Conservation (phyloP, 257 asterid genomes). For the Penstemon davidsonii region DNA sequence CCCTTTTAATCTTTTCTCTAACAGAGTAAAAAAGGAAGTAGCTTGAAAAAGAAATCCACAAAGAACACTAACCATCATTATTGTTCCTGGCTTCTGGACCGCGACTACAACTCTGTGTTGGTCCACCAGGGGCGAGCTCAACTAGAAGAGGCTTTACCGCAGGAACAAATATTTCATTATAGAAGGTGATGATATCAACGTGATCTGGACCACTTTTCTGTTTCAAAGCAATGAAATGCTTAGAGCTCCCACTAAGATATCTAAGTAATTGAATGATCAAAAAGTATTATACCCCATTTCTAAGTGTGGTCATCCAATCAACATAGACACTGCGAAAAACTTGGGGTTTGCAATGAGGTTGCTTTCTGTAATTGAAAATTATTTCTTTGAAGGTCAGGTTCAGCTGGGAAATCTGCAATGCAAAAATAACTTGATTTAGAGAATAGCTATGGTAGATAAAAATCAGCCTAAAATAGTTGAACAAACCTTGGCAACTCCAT, state of each 20-base stretch:
- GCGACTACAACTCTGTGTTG: conserved; percentile 46
- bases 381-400: conserved; percentile 66
- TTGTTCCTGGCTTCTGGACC: conserved; percentile 51
- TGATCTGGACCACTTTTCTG: conserved; percentile 89
- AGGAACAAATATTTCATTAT: conserved; percentile 85
- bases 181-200: conserved; percentile 88
- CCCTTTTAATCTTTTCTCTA: conserved; percentile 15
- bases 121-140: conserved; percentile 79
- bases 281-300: conserved; percentile 52
- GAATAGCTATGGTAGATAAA: conserved; percentile 9
- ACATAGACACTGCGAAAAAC: conserved; percentile 65
- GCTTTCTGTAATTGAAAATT: conserved; percentile 63
- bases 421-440: conserved; percentile 23
- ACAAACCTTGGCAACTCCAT: conserved; percentile 95
- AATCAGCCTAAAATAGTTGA: conserved; percentile 20
- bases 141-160: conserved; percentile 89
- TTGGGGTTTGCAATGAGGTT: conserved; percentile 69
- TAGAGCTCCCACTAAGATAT: conserved; percentile 17
- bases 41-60: conserved; percentile 6
- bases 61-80: conserved; percentile 53
- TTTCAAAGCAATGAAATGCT: conserved; percentile 29
- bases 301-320: conserved; percentile 49
- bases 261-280: conserved; percentile 20
- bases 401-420: conserved; percentile 74
- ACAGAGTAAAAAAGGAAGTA: conserved; percentile 1